Base-by-base conservation (phyloP, 2,329 filamentous ascomycete genomes). In the Zarea fungicola region DNA sequence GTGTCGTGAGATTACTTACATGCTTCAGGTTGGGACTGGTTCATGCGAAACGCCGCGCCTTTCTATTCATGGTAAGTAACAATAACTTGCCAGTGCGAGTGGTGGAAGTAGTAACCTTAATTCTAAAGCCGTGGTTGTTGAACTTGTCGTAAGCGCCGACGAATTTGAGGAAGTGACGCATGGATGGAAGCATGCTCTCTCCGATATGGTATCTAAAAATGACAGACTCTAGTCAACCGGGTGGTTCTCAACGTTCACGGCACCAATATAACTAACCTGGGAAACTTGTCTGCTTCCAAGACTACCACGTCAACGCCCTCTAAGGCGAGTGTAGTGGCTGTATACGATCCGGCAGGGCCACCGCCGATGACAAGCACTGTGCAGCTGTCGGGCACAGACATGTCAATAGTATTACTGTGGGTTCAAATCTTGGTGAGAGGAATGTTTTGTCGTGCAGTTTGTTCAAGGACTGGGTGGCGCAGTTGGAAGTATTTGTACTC, bases 291-390 rank as follows among this genome's bases (percentile, higher is more conserved):
- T 2, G 66, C 66, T 49, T 75, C 73, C 5, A 76, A 56, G 0
- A 75, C 34, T 3, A 75, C 70, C 10, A 59, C 57, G 41, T 74
- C 67, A 11, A 76, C 55, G 3, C 69, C 71, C 53, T 76, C 72
- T 1, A 71, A 65, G 1, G 72, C 71, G 6, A 76, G 57, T 1
- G 56, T 66, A 1, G 65, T 53, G 5, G 73, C 70, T 2, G 70
- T 52, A 47, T 73, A 76, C 0, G 73, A 75, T 3, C 73, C 72
- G 1, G 56, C 70, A 6, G 72, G 73, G 5, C 73, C 73, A 19
- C 69, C 71, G 5, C 72, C 72, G 2, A 73, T 54, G 6, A 75
- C 67, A 2, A 74, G 60, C 1, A 73, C 70, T 6, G 61, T 64
- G 39, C 57, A 62, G 8, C 54, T 41, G 29, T 55, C 47, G 3